Base-by-base conservation (phyloP, 202 grass and related monocot genomes). In the Sporobolus alterniflorus region DNA sequence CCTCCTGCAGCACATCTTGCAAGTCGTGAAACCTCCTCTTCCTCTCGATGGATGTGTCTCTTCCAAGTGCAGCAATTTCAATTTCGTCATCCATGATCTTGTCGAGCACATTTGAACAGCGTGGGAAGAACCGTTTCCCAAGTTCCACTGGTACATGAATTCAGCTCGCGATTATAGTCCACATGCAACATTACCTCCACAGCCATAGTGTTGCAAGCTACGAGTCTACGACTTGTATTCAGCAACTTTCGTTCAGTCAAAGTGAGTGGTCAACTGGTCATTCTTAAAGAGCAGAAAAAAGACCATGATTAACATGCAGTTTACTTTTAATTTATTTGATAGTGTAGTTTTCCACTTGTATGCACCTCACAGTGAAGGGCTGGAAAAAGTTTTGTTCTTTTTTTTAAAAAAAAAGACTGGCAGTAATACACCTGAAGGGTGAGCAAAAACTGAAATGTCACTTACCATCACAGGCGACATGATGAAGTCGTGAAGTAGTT, bases 1-100 rank as follows among this genome's bases (percentile, higher is more conserved):
- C 97, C 82, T 79, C 87, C 29, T 73, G 47, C 30, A 99, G 30
- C 15, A 86, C 31, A 47, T 92, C 83, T 44, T 99, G 97, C 30
- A 99, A 69, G 47, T 96, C 97, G 8, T 89, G 52, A 30, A 82
- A 94, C 41, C 93, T 93, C 75, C 55, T 82, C 82, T 33, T 88
- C 83, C 81, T 96, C 36, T 94, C 93, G 3, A 62, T 46, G 1
- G 89, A 92, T 14, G 64, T 64, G 20, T 92, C 89, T 66, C 78
- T 83, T 33, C 78, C 80, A 0, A 82, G 76, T 10, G 59, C 86
- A 64, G 26, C 69, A 13, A 89, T 28, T 47, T 92, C 91, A 24
- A 39, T 24, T 44, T 99, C 89, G 11, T 94, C 89, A 40, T 96
- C 93, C 93, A 99, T 94, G 75, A 92, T 88, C 69, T 86, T 82